Base-by-base conservation (phyloP, 1,284 basidiomycete genomes). In the Cryptococcus sp. region DNA sequence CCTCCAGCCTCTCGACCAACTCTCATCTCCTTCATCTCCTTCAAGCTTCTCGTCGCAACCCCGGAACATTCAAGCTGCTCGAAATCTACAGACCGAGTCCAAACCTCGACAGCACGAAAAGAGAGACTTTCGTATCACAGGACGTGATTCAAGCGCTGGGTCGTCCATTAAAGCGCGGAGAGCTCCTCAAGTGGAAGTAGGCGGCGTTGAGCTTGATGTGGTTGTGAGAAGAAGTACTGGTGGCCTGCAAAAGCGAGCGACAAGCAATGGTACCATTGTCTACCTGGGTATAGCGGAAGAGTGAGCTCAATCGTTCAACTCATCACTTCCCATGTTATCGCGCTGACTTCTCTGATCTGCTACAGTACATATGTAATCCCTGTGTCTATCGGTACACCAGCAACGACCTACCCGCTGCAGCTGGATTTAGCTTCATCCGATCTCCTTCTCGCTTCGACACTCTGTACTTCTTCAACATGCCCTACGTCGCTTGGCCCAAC, bases 341-440 rank as follows among this genome's bases (percentile, higher is more conserved):
- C 23, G 16, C 47, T 19, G 25, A 25, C 47, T 8, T 39, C 19
- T 4, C 20, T 48, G 25, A 7, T 47, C 19, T 16, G 23, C 13
- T 20, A 20, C 53, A 77, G 75, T 47, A 71, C 73, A 20, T 77
- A 70, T 52, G 64, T 72, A 41, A 55, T 76, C 5, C 72, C 72
- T 6, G 55, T 78, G 1, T 58, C 63, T 11, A 62, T 78, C 43
- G 77, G 77, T 11, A 63, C 60, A 5, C 74, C 73, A 10, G 66
- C 72, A 0, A 54, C 54, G 19, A 67, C 63, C 7, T 78, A 70
- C 60, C 75, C 73, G 13, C 62, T 78, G 5, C 75, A 77, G 49
- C 64, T 78, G 43, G 77, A 78, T 55, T 62, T 72, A 5, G 77
- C 69, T 6, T 73, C 70, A 10, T 68, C 77, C 3, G 77, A 78